Percentiles rank a stretch among this genome's conserved stretches.
Conservation (phyloP, 164 flowering plant genomes). For the Saururus chinensis region DNA sequence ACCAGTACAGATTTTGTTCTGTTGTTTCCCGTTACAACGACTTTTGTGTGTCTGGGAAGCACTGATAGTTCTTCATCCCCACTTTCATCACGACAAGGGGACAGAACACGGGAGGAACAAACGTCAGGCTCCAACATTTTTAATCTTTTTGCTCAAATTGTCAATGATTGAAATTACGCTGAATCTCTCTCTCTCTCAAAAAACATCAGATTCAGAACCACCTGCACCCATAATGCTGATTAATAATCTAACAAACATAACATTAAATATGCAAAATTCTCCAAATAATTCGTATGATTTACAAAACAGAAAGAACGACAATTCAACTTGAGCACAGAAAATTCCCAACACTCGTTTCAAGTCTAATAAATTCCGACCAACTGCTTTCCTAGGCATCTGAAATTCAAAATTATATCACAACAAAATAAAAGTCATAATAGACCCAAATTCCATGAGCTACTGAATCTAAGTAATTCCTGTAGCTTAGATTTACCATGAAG, state of each 20-base stretch:
- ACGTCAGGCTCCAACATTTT: constrained; percentile 58
- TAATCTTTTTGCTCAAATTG: not conserved
- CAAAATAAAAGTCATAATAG: no score
- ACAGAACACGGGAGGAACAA: constrained; percentile 51
- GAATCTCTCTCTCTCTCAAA: not conserved
- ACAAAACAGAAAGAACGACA: not conserved
- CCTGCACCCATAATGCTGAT: not conserved
- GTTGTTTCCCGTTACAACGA: constrained; percentile 88
- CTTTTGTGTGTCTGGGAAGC: constrained; percentile 93
- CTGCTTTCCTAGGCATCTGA: no score
- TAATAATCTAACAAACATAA: not conserved
- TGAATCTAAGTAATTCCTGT: no score
- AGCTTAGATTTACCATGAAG: no score
- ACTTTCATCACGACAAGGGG: constrained; percentile 70
- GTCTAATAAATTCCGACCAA: no score
- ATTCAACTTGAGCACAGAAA: no score
- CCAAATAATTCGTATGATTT: not conserved
- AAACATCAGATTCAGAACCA: not conserved
- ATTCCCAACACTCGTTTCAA: no score
- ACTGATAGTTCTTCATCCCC: constrained; percentile 89
- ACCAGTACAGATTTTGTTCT: constrained; percentile 89
- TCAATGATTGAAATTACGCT: not conserved
- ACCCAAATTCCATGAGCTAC: no score
- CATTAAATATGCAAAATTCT: not conserved
- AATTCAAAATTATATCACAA: no score